Percentiles rank a stretch among this genome's conserved stretches.
phyloP scores from a whole-genome alignment of 2,329 filamentous ascomycete species.

The Penicillium sclerotiorum region DNA sequence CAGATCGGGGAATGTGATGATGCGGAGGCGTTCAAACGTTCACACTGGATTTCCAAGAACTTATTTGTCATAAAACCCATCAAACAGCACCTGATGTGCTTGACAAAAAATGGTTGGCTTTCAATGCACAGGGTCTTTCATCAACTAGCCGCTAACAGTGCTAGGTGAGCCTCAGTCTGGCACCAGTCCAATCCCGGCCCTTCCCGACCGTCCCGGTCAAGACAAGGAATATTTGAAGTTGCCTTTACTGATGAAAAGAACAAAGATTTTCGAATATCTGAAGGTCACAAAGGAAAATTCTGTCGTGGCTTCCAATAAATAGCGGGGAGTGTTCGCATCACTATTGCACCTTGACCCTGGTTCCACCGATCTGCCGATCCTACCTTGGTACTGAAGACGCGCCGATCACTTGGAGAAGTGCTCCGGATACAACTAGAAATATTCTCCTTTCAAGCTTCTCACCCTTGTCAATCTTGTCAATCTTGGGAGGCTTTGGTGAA shows the following conservation, averaged over 20 bases:
- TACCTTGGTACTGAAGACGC: neutral
- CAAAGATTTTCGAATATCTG: neutral
- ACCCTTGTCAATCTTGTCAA: no score
- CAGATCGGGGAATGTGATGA: no score
- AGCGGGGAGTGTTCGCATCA: neutral
- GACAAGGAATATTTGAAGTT: neutral
- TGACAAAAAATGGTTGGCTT: no score
- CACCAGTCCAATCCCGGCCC: constrained; percentile 1
- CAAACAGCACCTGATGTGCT: no score
- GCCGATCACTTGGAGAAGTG: neutral
- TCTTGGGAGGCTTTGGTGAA: no score
- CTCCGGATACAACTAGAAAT: neutral
- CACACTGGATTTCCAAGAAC: no score
- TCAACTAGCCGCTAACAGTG: no score
- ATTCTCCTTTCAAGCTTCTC: neutral
- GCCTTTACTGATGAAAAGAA: neutral
- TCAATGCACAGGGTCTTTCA: no score
- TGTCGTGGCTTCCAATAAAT: neutral
- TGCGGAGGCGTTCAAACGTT: no score
- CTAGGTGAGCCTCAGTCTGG: no score
- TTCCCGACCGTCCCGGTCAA: neutral
- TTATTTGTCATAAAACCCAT: no score
- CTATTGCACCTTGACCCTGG: neutral
- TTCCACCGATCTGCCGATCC: neutral
- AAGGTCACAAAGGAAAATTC: neutral